Percentiles rank a stretch among this genome's conserved stretches.
Evolutionary conservation across 1,284 basidiomycete genomes (phyloP).

Genomic region (Leccinum subrobustum): DNA sequence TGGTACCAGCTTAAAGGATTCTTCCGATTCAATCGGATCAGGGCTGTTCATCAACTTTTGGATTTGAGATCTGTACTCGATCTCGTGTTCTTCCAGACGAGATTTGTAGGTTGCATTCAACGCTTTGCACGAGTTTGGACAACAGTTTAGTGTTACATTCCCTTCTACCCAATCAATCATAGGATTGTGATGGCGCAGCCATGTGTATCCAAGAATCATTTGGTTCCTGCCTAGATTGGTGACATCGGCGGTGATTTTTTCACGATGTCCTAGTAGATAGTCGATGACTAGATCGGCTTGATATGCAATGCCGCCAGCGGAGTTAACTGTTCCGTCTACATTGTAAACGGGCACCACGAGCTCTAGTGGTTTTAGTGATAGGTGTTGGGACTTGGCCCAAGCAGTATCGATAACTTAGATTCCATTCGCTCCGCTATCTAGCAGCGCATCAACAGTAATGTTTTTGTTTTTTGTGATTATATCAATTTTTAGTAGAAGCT

Average conservation of each 20-base stretch:
- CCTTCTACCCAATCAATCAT: not conserved
- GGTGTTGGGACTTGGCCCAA: no score
- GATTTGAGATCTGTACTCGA: fast-evolving
- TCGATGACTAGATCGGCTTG: fast-evolving
- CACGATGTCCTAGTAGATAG: not conserved
- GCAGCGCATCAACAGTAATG: no score
- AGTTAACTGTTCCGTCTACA: not conserved
- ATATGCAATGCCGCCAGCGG: not conserved
- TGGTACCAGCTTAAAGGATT: not conserved
- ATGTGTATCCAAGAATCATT: not conserved
- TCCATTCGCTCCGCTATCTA: no score
- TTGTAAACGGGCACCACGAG: fast-evolving
- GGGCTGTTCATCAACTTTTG: no score
- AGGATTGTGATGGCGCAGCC: not conserved
- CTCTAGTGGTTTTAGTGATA: no score
- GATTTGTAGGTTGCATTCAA: not conserved
- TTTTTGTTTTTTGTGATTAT: no score
- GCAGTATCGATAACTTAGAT: fast-evolving
- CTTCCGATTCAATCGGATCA: not conserved
- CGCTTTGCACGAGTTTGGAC: fast-evolving
- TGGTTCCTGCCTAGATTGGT: not conserved
- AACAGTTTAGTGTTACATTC: fast-evolving
- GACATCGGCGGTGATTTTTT: fast-evolving
- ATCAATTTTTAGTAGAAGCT: no score
- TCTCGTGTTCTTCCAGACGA: fast-evolving